Base-by-base conservation (phyloP, 1,284 basidiomycete genomes). In the Pseudozyma tsukubaensis region DNA sequence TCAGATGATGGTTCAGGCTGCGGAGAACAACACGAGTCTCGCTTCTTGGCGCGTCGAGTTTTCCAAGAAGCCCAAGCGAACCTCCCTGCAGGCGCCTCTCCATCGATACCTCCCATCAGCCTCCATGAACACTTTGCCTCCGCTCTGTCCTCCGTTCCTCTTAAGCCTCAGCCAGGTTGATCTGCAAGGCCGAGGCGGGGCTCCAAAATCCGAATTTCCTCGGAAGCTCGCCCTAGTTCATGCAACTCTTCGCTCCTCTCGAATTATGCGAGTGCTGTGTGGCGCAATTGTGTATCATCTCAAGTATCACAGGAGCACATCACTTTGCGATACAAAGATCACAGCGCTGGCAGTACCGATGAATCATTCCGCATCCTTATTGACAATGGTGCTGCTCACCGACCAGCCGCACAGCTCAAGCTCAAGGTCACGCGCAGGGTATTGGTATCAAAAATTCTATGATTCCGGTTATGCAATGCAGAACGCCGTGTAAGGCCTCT, bases 181-280 rank as follows among this genome's bases (percentile, higher is more conserved):
- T 52, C 37, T 40, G 16, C 39, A 43, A 36, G 64, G 24, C 60
- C 56, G 60, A 63, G 64, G 57, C 66, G 60, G 66, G 66, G 66
- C 66, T 69, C 56, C 66, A 69, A 68, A 39, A 54, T 34, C 34
- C n/a, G 29, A 36, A 37, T 32, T 51, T 42, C 49, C 13, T 39
- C 35, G 10, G 19, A 56, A 40, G 24, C 29, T 43, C 35, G 19
- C 51, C 29, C 12, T 36, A 35, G 24, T 29, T 34, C 40, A 32
- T 29, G 60, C 60, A 35, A 56, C 35, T n/a, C 50, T 32, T 40
- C 12, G 29, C 16, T 35, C 34, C 34, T 59, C 18, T 47, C 49
- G 40, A n/a, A 32, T 40, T 24, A 14, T 44, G n/a, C 11, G 13
- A 11, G 13, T 48, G 29, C 47, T 29, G 24, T 6, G 24, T 29